These are phyloP conservation scores for Coleophoma crateriformis DNA, from an alignment of 2,329 filamentous ascomycete species.

Conservation along the genomic window DNA sequence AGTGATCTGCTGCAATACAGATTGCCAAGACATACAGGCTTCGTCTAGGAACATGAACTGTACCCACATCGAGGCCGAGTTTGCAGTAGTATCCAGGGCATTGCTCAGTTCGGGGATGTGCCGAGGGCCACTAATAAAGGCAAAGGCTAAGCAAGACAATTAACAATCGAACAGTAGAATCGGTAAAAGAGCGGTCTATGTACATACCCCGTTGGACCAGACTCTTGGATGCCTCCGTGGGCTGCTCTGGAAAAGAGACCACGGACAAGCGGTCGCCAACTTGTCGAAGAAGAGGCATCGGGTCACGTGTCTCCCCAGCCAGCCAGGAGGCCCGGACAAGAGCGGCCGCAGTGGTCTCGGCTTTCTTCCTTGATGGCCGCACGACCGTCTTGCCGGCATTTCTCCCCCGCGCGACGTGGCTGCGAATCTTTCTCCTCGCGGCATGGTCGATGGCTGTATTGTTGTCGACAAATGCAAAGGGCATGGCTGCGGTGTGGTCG, in stretches of 20 bases:
- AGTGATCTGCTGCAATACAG: background rate
- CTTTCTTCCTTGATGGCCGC: slow-evolving; percentile 2
- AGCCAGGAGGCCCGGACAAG: background rate
- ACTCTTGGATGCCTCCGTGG: slow-evolving; percentile 1
- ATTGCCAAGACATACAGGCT: slow-evolving; percentile 21
- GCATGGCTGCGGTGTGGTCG: slow-evolving; percentile 2
- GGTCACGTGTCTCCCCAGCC: background rate
- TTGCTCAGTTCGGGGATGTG: slow-evolving; percentile 3
- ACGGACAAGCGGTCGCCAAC: slow-evolving; percentile 10
- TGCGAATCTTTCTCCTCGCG: slow-evolving; percentile 10
- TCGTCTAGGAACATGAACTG: slow-evolving; percentile 24
- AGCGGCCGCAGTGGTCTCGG: background rate
- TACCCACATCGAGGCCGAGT: slow-evolving; percentile 15
- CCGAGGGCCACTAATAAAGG: slow-evolving; percentile 5
- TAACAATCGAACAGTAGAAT: background rate
- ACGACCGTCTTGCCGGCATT: slow-evolving; percentile 7
- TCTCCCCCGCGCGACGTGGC: slow-evolving; percentile 15
- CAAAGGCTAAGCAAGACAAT: slow-evolving; percentile 4
- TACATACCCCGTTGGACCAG: slow-evolving; percentile 6
- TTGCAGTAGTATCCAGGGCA: slow-evolving; percentile 1
- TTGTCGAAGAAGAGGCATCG: background rate
- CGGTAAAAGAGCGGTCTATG: background rate
- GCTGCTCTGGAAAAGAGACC: slow-evolving; percentile 5
- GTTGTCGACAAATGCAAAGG: slow-evolving; percentile 10
- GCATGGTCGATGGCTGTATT: slow-evolving; percentile 8